These are phyloP conservation scores for Esteya vermicola DNA, from an alignment of 2,329 filamentous ascomycete genomes.

Conservation along the genomic window DNA sequence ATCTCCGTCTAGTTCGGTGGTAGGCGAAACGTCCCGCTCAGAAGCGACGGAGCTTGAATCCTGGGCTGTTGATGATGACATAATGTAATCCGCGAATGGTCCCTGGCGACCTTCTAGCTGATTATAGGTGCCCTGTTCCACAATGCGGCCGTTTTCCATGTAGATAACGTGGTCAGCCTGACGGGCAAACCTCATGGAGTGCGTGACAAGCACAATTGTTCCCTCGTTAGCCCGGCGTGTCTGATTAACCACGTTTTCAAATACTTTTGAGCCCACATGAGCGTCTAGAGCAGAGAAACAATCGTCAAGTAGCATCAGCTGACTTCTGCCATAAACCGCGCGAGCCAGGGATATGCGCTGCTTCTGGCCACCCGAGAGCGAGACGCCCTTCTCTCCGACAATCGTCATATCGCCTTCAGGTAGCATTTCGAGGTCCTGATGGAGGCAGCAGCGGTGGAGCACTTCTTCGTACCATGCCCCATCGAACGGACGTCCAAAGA, in stretches of 20 bases:
- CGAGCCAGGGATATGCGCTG: conserved; percentile 83
- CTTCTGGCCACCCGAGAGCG: conserved; percentile 84
- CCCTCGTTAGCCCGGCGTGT: conserved; percentile 33
- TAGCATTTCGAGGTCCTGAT: conserved; percentile 77
- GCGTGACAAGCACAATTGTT: conserved; percentile 14
- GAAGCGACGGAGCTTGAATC: background rate
- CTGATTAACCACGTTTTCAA: background rate
- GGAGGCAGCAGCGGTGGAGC: conserved; percentile 68
- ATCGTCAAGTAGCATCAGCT: conserved; percentile 77
- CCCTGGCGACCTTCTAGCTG: conserved; percentile 26
- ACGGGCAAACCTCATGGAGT: conserved; percentile 43
- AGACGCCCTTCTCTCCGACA: conserved; percentile 86
- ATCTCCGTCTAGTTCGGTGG: background rate
- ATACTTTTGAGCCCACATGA: conserved; percentile 26
- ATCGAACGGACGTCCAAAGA: conserved; percentile 38
- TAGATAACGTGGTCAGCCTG: conserved; percentile 51
- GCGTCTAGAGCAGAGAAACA: conserved; percentile 87
- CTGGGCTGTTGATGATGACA: background rate
- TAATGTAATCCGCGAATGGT: background rate
- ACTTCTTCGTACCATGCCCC: conserved; percentile 68
- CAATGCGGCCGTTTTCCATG: conserved; percentile 51
- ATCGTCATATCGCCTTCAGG: conserved; percentile 77
- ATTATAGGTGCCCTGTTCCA: conserved; percentile 48
- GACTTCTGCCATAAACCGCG: conserved; percentile 68
- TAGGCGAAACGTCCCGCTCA: background rate